Conservation (phyloP, 495 filamentous ascomycete species). For the Chaetomidium leptoderma region DNA sequence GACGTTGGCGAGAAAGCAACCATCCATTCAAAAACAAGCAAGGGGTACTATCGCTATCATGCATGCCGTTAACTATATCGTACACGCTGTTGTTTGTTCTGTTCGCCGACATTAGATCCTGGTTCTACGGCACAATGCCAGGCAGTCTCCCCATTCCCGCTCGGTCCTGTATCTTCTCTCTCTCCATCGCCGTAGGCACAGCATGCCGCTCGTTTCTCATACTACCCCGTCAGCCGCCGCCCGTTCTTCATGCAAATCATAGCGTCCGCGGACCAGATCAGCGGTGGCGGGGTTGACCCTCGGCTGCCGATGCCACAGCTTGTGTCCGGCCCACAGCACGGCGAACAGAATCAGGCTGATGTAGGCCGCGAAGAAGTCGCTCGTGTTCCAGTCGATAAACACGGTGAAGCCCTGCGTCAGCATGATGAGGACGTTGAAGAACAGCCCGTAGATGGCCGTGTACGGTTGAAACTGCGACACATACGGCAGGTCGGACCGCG, state of each 20-base stretch:
- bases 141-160: not conserved
- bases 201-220: not conserved
- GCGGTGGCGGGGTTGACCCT: conserved; percentile 22
- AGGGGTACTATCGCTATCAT: conserved; percentile 10
- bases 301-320: conserved; percentile 35
- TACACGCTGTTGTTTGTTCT: not conserved
- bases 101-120: not conserved
- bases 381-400: conserved; percentile 58
- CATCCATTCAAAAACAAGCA: conserved; percentile 6
- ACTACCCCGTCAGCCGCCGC: conserved; percentile 14
- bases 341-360: conserved; percentile 59
- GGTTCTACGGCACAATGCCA: not conserved
- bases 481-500: conserved; percentile 51
- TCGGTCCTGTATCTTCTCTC: not conserved
- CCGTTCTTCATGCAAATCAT: conserved; percentile 15
- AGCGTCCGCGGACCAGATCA: conserved; percentile 24
- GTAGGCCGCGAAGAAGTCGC: conserved; percentile 59
- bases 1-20: not conserved
- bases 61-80: conserved; percentile 1
- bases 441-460: conserved; percentile 55
- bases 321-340: conserved; percentile 56
- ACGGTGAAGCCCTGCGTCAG: conserved; percentile 66
- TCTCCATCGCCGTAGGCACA: not conserved
- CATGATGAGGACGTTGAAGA: conserved; percentile 61
- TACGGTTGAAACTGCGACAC: conserved; percentile 56